phyloP scores from a whole-genome alignment of 2,329 filamentous ascomycete genomes.

The Helicocarpus griseus region DNA sequence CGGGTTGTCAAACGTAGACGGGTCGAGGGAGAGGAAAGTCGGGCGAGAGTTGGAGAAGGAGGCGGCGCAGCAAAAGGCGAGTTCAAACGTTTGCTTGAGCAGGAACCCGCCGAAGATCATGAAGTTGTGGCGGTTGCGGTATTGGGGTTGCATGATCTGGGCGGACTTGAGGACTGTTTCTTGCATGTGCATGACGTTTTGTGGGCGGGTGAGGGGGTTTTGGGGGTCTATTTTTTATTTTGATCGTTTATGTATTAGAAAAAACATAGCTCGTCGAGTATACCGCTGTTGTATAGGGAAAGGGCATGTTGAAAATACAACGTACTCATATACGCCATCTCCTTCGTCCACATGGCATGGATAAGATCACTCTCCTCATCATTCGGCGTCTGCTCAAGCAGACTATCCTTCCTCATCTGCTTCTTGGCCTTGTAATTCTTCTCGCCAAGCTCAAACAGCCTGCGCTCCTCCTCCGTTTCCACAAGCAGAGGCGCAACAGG shows the following conservation, averaged over 20 bases:
- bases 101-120: conserved; percentile 73
- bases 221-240: conserved; percentile 40
- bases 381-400: conserved; percentile 59
- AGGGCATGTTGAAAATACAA: conserved; percentile 2
- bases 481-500: conserved; percentile 52
- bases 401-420: conserved; percentile 47
- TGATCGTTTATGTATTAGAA: too few relatives aligned
- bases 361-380: conserved; percentile 63
- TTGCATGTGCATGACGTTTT: conserved; percentile 53
- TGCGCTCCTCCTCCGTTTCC: conserved; percentile 56
- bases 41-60: conserved; percentile 60
- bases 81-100: conserved; percentile 64
- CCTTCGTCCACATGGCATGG: conserved; percentile 62
- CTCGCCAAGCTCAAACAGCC: conserved; percentile 53
- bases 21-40: conserved; percentile 63
- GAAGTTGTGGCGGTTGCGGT: conserved; percentile 60
- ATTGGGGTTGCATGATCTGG: conserved; percentile 66
- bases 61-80: conserved; percentile 65
- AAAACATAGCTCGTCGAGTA: too few relatives aligned
- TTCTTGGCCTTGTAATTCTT: conserved; percentile 60
- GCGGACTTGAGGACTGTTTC: conserved; percentile 55
- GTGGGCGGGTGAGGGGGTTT: conserved; percentile 43
- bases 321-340: conserved; percentile 52
- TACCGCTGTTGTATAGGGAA: too few relatives aligned
- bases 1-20: conserved; percentile 64